Evolutionary conservation across 1,284 basidiomycete genomes (phyloP).

Genomic region (Moniliella sp.): DNA sequence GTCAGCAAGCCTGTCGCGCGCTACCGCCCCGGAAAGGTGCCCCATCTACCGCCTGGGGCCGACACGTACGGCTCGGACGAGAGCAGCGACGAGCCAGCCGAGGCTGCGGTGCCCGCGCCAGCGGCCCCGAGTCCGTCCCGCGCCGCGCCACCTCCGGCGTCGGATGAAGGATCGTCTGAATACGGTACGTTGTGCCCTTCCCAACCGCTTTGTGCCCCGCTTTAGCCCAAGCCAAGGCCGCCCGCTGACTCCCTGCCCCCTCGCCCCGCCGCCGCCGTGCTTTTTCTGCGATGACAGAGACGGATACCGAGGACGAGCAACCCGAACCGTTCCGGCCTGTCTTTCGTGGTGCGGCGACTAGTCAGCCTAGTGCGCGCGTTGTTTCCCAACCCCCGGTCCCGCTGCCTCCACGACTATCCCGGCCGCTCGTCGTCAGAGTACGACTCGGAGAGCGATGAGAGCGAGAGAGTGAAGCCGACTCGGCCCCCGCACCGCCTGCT

Average conservation of each 20-base stretch:
- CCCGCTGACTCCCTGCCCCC: background rate
- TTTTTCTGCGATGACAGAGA: slow-evolving; percentile 8
- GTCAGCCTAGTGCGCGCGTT: too few species aligned
- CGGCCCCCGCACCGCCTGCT: slow-evolving; percentile 47
- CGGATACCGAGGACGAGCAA: slow-evolving; percentile 39
- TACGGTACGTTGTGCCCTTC: slow-evolving; percentile 15
- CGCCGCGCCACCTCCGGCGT: background rate
- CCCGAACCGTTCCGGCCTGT: slow-evolving; percentile 8
- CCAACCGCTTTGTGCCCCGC: slow-evolving; percentile 35
- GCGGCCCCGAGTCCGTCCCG: background rate
- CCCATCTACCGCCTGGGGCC: slow-evolving; percentile 9
- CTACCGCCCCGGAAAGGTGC: slow-evolving; percentile 29
- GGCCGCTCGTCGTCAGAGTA: slow-evolving; percentile 35
- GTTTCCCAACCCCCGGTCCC: background rate
- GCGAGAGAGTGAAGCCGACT: slow-evolving; percentile 35
- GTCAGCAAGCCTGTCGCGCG: slow-evolving; percentile 19
- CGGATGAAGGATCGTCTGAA: slow-evolving; percentile 45
- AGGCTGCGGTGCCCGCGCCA: background rate
- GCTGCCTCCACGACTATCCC: slow-evolving; percentile 1
- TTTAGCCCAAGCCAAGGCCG: background rate
- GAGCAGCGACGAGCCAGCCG: too few species aligned
- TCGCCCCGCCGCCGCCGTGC: background rate
- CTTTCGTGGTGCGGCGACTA: slow-evolving; percentile 10
- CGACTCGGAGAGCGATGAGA: slow-evolving; percentile 41
- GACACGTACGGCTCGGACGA: too few species aligned